Conservation (phyloP, 2,329 filamentous ascomycete species). For the Cladosporium sp. region DNA sequence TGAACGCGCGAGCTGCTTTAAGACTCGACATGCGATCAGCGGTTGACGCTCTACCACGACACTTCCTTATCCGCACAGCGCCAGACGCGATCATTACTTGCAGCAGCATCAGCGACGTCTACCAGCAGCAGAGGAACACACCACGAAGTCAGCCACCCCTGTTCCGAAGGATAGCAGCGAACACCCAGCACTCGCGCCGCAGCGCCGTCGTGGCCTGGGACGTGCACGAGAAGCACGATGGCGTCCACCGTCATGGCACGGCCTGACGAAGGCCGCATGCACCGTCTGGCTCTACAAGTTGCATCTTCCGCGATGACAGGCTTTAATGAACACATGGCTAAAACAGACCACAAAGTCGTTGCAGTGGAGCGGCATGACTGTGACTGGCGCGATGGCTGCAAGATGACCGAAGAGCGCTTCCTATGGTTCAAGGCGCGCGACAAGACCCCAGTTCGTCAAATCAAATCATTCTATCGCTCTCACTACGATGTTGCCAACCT, state of each 20-base stretch:
- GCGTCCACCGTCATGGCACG: constrained; percentile 4
- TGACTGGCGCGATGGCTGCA: constrained; percentile 15
- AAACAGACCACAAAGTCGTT: constrained; percentile 28
- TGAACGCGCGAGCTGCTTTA: no score
- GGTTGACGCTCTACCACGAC: no score
- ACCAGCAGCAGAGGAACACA: background rate
- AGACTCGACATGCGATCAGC: no score
- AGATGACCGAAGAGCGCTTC: constrained; percentile 24
- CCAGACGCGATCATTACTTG: background rate
- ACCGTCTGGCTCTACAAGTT: background rate
- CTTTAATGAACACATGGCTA: constrained; percentile 10
- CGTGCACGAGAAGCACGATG: background rate
- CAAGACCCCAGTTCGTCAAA: constrained; percentile 11
- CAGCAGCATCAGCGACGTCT: background rate
- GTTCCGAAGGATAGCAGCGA: background rate
- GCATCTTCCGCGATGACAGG: constrained; percentile 28
- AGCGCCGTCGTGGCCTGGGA: background rate
- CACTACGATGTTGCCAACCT: constrained; percentile 13
- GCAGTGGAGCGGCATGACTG: constrained; percentile 26
- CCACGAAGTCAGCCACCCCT: no score
- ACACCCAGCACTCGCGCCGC: background rate
- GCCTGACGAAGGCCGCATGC: constrained; percentile 3
- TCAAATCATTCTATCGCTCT: constrained; percentile 13
- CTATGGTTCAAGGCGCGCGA: constrained; percentile 32
- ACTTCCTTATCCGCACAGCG: background rate